Base-by-base conservation (phyloP, 768 basidiomycete genomes). In the Mrakia gelida region DNA sequence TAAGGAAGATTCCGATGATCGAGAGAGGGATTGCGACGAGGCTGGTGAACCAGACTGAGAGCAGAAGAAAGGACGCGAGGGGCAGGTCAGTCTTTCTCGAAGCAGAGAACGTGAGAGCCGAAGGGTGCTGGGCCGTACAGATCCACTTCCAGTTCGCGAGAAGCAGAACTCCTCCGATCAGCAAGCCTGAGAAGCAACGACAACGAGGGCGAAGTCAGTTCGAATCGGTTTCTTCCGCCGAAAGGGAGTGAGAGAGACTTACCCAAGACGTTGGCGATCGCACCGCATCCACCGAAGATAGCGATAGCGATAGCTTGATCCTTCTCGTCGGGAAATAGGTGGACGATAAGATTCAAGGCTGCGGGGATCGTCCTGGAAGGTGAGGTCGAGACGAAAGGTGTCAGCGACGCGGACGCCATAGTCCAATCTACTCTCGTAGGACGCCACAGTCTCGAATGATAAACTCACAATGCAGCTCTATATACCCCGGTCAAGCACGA, bases 301-400 rank as follows among this genome's bases (percentile, higher is more conserved):
- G 80, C 76, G 54, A 82, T 80, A 0, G 82, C 82, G 10, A 26
- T 52, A 6, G 71, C 54, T 13, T 80, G 78, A 62, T 83, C 80
- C 32, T 80, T 30, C n/a, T 73, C 75, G 23, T 79, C 75, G 68
- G 61, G 61, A 11, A 82, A 83, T 0, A 81, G 61, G 3, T 77
- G 43, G n/a, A 65, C 63, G 80, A 83, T 83, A 3, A 83, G 61
- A 9, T 81, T 76, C 43, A 77, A 80, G 0, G 88, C 86, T 3
- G 88, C 87, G 4, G 88, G 88, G 52, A 89, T 85, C 18, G 87
- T 87, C 84, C 88, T 82, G 4, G n/a, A 11, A 62, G 21, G 61
- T 8, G 38, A 38, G 38, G 38, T 38, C 38, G 38, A 38, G 38
- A 38, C 4, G 38, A 38, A 38, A 3, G 38, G 38, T n/a, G n/a